phyloP scores from a whole-genome alignment of 305 asterid species.

The Petunia hybrid region DNA sequence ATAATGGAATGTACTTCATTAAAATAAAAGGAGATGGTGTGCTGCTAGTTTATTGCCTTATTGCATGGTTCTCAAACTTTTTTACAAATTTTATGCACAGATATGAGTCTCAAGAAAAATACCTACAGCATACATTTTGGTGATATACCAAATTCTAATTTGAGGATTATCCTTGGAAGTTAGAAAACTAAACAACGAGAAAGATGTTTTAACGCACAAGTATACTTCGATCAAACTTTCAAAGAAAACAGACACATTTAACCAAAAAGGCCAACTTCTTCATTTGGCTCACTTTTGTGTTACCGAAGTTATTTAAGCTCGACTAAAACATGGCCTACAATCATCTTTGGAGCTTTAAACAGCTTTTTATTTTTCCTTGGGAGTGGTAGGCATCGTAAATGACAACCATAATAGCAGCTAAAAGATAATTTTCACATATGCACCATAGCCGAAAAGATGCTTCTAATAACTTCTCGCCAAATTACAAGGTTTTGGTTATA shows the following conservation, averaged over 20 bases:
- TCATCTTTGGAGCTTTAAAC: neutral
- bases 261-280: neutral
- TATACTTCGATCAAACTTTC: neutral
- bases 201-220: neutral
- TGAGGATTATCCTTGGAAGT: neutral
- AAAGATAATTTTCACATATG: conserved; percentile 18
- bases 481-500: neutral
- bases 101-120: neutral
- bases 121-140: neutral
- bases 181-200: neutral
- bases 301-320: neutral
- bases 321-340: neutral
- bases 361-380: neutral
- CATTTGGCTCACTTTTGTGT: neutral
- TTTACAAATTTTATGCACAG: neutral
- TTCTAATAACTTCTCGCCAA: neutral
- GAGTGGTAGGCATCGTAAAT: neutral
- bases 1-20: neutral
- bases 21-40: neutral
- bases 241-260: neutral
- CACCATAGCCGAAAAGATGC: neutral
- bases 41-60: neutral
- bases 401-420: neutral
- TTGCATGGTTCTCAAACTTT: neutral
- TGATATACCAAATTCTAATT: neutral